Conservation (phyloP, 2,329 filamentous ascomycete genomes). For the Trichoderma sp. region DNA sequence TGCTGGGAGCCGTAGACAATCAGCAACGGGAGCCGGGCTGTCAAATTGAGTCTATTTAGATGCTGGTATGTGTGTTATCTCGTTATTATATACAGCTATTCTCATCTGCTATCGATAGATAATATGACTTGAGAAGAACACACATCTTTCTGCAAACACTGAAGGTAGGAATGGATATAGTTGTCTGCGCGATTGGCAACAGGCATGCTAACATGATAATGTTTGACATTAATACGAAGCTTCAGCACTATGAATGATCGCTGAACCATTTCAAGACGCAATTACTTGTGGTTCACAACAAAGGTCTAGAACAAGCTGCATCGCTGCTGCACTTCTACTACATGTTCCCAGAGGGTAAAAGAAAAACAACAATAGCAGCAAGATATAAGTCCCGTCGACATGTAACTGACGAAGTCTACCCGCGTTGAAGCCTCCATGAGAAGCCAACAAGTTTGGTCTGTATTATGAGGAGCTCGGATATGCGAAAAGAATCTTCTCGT, state of each 20-base stretch:
- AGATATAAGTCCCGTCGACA: background rate
- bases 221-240: background rate
- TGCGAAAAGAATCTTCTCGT: background rate
- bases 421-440: background rate
- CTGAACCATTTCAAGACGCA: background rate
- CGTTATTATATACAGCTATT: background rate
- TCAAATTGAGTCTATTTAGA: too few species aligned
- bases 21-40: background rate
- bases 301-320: background rate
- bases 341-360: too few species aligned
- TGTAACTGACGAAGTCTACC: background rate
- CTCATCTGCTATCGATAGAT: background rate
- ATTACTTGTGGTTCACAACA: background rate
- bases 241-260: background rate
- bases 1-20: background rate
- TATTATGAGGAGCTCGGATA: background rate
- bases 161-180: background rate
- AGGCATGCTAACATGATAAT: background rate
- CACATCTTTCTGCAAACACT: background rate
- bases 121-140: background rate
- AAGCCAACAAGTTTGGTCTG: background rate
- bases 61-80: too few species aligned
- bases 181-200: background rate
- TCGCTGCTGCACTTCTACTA: background rate
- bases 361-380: too few species aligned